These are phyloP conservation scores for Tricholomella constricta DNA, from an alignment of 768 basidiomycete genomes.

Conservation along the genomic window DNA sequence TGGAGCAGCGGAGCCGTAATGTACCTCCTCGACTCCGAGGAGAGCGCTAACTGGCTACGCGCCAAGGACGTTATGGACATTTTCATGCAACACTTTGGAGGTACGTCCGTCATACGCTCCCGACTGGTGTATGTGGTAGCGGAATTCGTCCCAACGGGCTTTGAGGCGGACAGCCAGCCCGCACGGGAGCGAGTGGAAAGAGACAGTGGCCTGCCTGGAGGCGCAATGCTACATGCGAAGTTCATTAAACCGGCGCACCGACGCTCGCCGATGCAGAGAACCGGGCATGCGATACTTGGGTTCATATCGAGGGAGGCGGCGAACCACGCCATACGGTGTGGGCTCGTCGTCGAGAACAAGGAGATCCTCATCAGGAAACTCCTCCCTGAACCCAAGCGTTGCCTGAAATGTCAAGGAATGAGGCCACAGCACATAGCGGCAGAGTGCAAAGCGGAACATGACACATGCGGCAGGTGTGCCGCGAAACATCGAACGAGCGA, in stretches of 20 bases:
- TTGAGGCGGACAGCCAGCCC: constrained; percentile 3
- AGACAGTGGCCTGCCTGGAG: constrained; percentile 7
- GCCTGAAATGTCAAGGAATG: constrained; percentile 28
- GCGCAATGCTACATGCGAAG: constrained; percentile 11
- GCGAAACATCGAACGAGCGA: constrained; percentile 18
- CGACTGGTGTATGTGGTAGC: constrained; percentile 14
- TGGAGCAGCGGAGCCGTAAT: constrained; percentile 15
- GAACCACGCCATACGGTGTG: constrained; percentile 20
- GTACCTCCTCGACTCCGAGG: constrained; percentile 9
- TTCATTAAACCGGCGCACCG: constrained; percentile 29
- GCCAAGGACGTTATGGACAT: neutral
- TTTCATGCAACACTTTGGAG: constrained; percentile 14
- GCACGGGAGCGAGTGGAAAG: constrained; percentile 9
- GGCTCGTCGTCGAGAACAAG: constrained; percentile 11
- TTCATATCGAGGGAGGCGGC: constrained; percentile 19
- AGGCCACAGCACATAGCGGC: constrained; percentile 10
- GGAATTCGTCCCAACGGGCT: constrained; percentile 22
- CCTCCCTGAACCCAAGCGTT: constrained; percentile 22
- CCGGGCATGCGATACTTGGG: constrained; percentile 24
- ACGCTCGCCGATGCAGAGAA: constrained; percentile 16
- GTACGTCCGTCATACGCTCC: constrained; percentile 6
- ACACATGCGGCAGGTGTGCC: constrained; percentile 18
- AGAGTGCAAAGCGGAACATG: constrained; percentile 6
- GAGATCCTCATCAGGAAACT: constrained; percentile 14
- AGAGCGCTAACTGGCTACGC: constrained; percentile 20